phyloP scores from a whole-genome alignment of 1,284 basidiomycete genomes.

The Ustilago bromivora region DNA sequence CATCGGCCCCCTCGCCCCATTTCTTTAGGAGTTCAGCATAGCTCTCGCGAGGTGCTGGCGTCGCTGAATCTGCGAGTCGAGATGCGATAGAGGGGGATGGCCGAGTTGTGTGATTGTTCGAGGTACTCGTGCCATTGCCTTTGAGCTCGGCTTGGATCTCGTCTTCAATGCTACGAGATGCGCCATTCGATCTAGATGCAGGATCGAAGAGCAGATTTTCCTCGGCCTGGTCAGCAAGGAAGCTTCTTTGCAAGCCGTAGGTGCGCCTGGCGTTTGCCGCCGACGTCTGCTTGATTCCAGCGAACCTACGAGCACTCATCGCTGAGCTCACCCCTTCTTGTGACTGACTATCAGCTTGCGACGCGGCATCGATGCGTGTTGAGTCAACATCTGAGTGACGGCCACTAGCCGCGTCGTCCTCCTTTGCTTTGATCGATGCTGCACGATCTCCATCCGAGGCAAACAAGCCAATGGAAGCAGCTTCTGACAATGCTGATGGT shows the following conservation, averaged over 20 bases:
- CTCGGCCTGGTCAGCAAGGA: conserved; percentile 44
- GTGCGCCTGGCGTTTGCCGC: conserved; percentile 45
- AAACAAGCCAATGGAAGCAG: neutral
- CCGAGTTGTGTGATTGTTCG: neutral
- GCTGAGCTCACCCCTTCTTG: conserved; percentile 19
- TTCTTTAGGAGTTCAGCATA: conserved; percentile 53
- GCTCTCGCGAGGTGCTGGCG: conserved; percentile 37
- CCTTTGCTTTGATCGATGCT: neutral
- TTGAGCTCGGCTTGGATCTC: conserved; percentile 47
- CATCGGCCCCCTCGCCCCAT: conserved; percentile 52
- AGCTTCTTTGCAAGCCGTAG: conserved; percentile 51
- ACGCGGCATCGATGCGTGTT: conserved; percentile 1
- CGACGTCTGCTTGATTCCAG: conserved; percentile 46
- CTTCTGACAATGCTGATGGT: conserved; percentile 20
- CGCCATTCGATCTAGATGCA: neutral
- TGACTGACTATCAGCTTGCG: conserved; percentile 32
- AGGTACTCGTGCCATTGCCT: neutral
- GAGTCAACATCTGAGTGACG: conserved; percentile 24
- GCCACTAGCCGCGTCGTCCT: conserved; percentile 7
- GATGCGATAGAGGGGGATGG: neutral
- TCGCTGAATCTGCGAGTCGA: neutral
- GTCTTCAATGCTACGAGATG: conserved; percentile 37
- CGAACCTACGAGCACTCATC: conserved; percentile 26
- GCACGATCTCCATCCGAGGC: conserved; percentile 1
- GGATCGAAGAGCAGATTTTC: conserved; percentile 33